These are phyloP conservation scores for Calonectria hongkongensis DNA, from an alignment of 2,329 filamentous ascomycete species.

Conservation along the genomic window DNA sequence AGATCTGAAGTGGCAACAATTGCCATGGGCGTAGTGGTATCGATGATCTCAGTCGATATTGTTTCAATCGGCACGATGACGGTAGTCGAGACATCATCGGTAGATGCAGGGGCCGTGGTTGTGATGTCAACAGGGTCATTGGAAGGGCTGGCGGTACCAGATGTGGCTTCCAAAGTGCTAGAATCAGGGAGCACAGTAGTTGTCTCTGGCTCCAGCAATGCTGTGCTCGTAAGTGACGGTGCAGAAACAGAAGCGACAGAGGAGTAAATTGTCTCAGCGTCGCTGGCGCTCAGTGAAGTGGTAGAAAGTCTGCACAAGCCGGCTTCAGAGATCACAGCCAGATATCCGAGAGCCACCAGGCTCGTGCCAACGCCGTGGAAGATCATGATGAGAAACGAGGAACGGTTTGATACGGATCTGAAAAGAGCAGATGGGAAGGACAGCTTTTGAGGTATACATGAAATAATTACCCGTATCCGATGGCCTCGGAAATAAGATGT, in stretches of 20 bases:
- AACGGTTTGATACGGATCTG: neutral
- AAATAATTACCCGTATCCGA: neutral
- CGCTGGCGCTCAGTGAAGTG: neutral
- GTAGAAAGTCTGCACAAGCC: neutral
- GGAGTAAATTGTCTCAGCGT: neutral
- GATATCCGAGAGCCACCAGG: neutral
- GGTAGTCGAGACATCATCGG: neutral
- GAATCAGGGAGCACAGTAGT: neutral
- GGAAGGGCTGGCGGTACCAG: neutral
- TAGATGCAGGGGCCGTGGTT: neutral
- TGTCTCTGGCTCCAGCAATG: neutral
- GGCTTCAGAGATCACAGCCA: slow-evolving; percentile 1
- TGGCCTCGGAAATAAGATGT: neutral
- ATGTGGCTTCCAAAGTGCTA: neutral
- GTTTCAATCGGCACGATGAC: neutral
- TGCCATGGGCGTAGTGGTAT: neutral
- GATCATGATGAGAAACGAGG: neutral
- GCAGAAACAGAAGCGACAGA: neutral
- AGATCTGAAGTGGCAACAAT: neutral
- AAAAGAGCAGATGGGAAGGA: neutral
- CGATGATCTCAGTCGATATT: neutral
- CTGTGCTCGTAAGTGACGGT: neutral
- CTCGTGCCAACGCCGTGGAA: neutral
- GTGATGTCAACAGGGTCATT: neutral
- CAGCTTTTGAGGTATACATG: neutral